Evolutionary conservation across 1,284 basidiomycete species (phyloP).

Genomic region (Trichosporon sp.): DNA sequence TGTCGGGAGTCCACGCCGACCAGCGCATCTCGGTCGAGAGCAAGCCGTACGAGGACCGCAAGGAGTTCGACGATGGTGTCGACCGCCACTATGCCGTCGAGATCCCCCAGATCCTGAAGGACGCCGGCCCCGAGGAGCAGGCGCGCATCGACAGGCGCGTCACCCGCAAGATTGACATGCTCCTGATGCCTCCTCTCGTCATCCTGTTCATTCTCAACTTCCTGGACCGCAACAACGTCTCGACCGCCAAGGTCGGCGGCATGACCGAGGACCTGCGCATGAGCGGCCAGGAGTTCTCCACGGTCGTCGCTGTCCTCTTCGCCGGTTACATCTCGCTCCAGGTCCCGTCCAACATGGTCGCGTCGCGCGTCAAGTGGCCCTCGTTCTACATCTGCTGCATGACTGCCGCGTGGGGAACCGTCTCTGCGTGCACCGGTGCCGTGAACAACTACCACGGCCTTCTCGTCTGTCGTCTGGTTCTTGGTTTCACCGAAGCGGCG

Average conservation of each 20-base stretch:
- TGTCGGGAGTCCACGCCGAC: not conserved
- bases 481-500: slow-evolving; percentile 36
- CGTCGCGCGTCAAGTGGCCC: slow-evolving; percentile 29
- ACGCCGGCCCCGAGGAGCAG: slow-evolving; percentile 27
- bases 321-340: slow-evolving; percentile 27
- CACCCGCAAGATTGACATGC: slow-evolving; percentile 25
- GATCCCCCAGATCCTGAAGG: slow-evolving; percentile 30
- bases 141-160: slow-evolving; percentile 26
- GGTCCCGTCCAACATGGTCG: slow-evolving; percentile 44
- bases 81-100: slow-evolving; percentile 16
- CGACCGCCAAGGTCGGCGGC: slow-evolving; percentile 23
- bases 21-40: slow-evolving; percentile 1
- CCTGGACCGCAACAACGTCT: slow-evolving; percentile 16
- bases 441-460: slow-evolving; percentile 30
- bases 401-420: slow-evolving; percentile 38
- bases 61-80: slow-evolving; percentile 5
- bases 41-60: not conserved
- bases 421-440: slow-evolving; percentile 34
- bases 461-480: slow-evolving; percentile 24
- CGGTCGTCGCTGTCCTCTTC: slow-evolving; percentile 34
- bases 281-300: slow-evolving; percentile 28
- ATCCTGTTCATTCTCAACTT: slow-evolving; percentile 18
- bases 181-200: slow-evolving; percentile 20
- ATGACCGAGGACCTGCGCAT: slow-evolving; percentile 21
- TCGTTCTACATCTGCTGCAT: slow-evolving; percentile 33